Base-by-base conservation (phyloP, 208 protist species). In the Herpetomonas muscarum region DNA sequence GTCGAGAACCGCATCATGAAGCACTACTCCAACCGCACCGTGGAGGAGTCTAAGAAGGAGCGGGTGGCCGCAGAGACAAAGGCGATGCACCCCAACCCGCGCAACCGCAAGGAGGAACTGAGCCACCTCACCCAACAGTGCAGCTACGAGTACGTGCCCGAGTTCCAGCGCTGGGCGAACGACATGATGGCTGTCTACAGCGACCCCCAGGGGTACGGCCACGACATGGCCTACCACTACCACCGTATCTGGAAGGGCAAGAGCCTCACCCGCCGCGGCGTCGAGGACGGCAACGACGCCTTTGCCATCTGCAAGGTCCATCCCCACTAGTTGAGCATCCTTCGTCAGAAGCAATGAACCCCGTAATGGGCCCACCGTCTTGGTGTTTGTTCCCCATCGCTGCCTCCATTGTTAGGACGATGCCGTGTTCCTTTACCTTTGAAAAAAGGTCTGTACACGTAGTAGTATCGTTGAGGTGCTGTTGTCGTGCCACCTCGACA, bases 191-290 rank as follows among this genome's bases (percentile, higher is more conserved):
- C 88, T 1, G 72, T 94, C 22, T 90, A 92, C 54, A 90, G 73
- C 58, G 85, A 94, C 52, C 85, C 85, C 29, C 76, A 88, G 51
- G 81, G 73, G 1, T 94, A 94, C 61, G 83, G 75, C 5, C 81
- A 91, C 48, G 87, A 94, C 45, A 94, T 94, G 87, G 81, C 87
- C 17, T 94, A 94, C 67, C 87, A 94, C 64, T 94, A 94, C 59
- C 83, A 94, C 65, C 87, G 87, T 53, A 94, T 94, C 65, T 90
- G 81, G 84, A 91, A 92, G 73, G 84, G 74, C 37, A 91, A 90
- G 71, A 91, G 81, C 51, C 45, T 76, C 30, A 90, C 84, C 30
- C 72, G 75, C 22, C 74, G 82, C 30, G 79, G 84, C 50, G 68
- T 88, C 37, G 84, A 91, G 47, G 87, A 94, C 44, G 84, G 87